Evolutionary conservation across 371 early-diverging fungal genomes (phyloP), one percentile per base, ranked within the genome.

Genomic region (Paraphysoderma sedebokerense): DNA sequence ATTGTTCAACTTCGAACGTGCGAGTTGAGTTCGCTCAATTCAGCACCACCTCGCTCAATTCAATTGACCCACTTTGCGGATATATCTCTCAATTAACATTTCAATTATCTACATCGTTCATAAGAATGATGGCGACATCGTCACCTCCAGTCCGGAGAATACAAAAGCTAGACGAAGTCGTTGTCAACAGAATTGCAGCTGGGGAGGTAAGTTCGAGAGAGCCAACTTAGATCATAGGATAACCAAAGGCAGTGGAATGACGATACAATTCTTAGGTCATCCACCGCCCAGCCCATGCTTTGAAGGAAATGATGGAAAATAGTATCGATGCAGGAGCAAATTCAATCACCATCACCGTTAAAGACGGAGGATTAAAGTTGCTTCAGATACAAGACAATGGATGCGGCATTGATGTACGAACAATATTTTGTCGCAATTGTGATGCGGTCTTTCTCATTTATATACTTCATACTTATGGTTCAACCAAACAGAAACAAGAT

Each of bases 221-320:
- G n/a, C n/a, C n/a, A n/a, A n/a, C n/a, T n/a, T n/a, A n/a, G n/a
- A n/a, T n/a, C n/a, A n/a, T n/a, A 34, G 5, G 24, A 26, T 20
- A 52, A 6, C 50, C 42, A 37, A 35, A 20, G 32, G 2, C 19
- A n/a, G n/a, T n/a, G n/a, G n/a, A n/a, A n/a, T n/a, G n/a, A n/a
- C n/a, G 22, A 23, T 48, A 23, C 39, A 13, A 24, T 36, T 20
- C 22, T n/a, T 46, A 88, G 84, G 81, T 93, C 38, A 92, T 96
- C 50, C 87, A 87, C 50, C 67, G 92, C 19, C 92, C 98, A 19
- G 76, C 85, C 0, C 90, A 91, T 58, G 91, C 95, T 8, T 58
- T 98, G 30, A 99, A 99, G 58, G 99, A 99, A 62, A 64, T 98
- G 23, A 63, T 99, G 15, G 99, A 99, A 55, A 99, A 99, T 62